Evolutionary conservation across 257 asterid species (phyloP).

Genomic region (Solanum clarkiae): DNA sequence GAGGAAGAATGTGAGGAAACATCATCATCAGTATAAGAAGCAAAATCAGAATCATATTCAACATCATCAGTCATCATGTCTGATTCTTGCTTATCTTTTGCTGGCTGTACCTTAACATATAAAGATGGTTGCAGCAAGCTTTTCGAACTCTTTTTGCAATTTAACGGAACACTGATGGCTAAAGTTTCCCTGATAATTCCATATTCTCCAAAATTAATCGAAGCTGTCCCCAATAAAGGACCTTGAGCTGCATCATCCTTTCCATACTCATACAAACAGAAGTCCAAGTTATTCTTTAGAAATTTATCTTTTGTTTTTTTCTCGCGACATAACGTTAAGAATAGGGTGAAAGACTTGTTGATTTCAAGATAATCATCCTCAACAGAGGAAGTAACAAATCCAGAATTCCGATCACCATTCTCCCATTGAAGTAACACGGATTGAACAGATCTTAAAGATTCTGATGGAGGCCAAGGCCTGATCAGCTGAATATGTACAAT

Average conservation of each 20-base stretch:
- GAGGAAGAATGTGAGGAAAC: conserved; percentile 65
- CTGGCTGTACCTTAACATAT: conserved; percentile 41
- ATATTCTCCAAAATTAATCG: conserved; percentile 59
- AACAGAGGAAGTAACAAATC: conserved; percentile 48
- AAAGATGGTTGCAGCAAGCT: conserved; percentile 38
- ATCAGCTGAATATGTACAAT: conserved; percentile 42
- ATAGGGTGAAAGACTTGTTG: conserved; percentile 49
- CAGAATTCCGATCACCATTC: conserved; percentile 45
- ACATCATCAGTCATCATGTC: conserved; percentile 10
- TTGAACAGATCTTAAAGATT: conserved; percentile 49
- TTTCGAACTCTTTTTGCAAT: conserved; percentile 48
- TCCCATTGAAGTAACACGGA: conserved; percentile 81
- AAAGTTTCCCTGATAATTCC: conserved; percentile 38
- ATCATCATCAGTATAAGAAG: conserved; percentile 59
- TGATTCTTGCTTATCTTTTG: conserved; percentile 42
- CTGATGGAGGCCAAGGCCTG: conserved; percentile 87
- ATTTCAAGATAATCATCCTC: conserved; percentile 47
- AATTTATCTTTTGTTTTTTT: conserved; percentile 37
- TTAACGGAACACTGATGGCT: conserved; percentile 42
- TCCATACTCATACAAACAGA: conserved; percentile 54
- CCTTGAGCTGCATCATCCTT: conserved; percentile 56
- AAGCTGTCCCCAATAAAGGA: conserved; percentile 54
- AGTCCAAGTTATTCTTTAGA: conserved; percentile 55
- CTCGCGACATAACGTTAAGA: conserved; percentile 33
- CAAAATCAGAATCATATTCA: conserved; percentile 30